These are phyloP conservation scores for Gracilariopsis chorda DNA, from an alignment of 23 red algal genomes.

Conservation along the genomic window DNA sequence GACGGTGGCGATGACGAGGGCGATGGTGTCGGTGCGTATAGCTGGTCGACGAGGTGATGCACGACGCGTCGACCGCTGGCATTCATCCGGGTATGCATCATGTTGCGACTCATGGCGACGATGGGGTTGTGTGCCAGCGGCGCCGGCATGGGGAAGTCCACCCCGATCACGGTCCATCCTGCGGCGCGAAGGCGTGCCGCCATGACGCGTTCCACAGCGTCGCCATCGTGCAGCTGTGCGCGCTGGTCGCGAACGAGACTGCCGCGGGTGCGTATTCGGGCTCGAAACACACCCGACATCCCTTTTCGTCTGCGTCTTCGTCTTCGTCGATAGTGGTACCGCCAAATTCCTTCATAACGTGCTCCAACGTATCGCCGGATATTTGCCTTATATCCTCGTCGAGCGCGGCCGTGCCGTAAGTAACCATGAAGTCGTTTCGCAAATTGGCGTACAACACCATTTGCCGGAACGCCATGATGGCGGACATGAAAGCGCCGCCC, in stretches of 20 bases:
- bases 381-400: background rate
- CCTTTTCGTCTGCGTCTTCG: conserved; percentile 19
- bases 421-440: conserved; percentile 76
- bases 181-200: conserved; percentile 14
- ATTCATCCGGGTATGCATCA: conserved; percentile 59
- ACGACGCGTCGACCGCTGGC: conserved; percentile 55
- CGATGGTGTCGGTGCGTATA: background rate
- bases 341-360: background rate
- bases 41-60: conserved; percentile 45
- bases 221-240: background rate
- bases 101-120: conserved; percentile 59
- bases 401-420: conserved; percentile 71
- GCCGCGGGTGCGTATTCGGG: background rate
- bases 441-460: conserved; percentile 62
- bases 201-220: conserved; percentile 23
- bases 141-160: conserved; percentile 59
- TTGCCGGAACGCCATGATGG: conserved; percentile 26
- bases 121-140: conserved; percentile 75
- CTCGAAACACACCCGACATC: conserved; percentile 33
- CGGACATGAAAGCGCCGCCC: conserved; percentile 18
- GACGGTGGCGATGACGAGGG: background rate
- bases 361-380: background rate
- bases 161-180: conserved; percentile 52
- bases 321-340: conserved; percentile 1
- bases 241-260: too few species aligned